A percentile compares a stretch with the other conserved stretches of the same genome.
phyloP scores from a whole-genome alignment of 495 filamentous ascomycete genomes.

The Penicillium crystallinum region DNA sequence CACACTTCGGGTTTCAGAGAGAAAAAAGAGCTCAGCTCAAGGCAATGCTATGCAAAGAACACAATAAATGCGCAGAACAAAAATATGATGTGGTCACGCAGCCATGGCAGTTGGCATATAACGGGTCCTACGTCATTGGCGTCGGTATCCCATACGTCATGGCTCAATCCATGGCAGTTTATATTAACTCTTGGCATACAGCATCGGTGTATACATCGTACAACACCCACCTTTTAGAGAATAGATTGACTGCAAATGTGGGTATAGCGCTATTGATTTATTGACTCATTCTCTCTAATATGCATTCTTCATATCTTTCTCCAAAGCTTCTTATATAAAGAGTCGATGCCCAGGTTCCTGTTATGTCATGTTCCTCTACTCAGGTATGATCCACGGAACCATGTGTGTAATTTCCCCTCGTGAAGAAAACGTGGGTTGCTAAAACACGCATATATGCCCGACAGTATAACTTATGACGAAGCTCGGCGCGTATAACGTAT shows the following conservation, averaged over 20 bases:
- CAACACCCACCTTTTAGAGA: neutral
- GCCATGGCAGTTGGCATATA: slow-evolving; percentile 5
- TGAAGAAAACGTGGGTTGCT: neutral
- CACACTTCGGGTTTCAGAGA: neutral
- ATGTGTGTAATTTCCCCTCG: neutral
- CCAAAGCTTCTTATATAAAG: too few species aligned
- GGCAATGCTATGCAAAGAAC: neutral
- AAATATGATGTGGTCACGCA: neutral
- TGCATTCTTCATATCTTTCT: too few species aligned
- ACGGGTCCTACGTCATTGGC: slow-evolving; percentile 20
- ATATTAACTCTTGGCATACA: slow-evolving; percentile 1
- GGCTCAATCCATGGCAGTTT: neutral
- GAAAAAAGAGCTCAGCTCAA: neutral
- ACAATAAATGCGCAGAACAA: neutral
- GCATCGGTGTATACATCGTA: neutral
- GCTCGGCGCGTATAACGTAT: too few species aligned
- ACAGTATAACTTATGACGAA: too few species aligned
- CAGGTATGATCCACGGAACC: neutral
- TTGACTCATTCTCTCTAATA: too few species aligned
- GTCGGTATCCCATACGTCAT: slow-evolving; percentile 18
- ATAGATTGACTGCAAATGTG: neutral
- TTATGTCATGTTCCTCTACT: neutral
- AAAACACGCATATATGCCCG: too few species aligned
- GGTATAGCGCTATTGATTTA: too few species aligned
- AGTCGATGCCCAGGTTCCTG: neutral